These are phyloP conservation scores for Picea glauca DNA, from an alignment of 75 land plant species.

Conservation along the genomic window DNA sequence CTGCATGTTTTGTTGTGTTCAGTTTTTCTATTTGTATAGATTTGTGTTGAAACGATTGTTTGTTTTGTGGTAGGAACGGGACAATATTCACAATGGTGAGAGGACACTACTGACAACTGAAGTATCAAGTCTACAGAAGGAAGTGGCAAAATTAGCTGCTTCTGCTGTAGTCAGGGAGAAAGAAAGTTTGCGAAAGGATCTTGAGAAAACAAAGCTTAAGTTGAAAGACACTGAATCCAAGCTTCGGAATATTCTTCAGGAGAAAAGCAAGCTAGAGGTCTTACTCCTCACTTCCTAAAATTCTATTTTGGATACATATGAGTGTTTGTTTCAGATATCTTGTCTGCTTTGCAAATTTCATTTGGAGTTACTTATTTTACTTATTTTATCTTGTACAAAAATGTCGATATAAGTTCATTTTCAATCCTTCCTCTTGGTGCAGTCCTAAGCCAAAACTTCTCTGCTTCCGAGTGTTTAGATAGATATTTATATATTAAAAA, in stretches of 20 bases:
- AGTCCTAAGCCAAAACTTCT: too few relatives aligned
- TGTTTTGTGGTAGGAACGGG: slow-evolving; percentile 24
- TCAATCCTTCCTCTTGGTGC: too few relatives aligned
- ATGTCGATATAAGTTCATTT: too few relatives aligned
- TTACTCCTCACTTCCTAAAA: not conserved
- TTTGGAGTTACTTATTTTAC: too few relatives aligned
- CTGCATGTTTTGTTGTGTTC: not conserved
- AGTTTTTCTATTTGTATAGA: too few relatives aligned
- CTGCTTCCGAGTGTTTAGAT: too few relatives aligned
- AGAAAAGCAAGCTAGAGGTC: slow-evolving; percentile 83
- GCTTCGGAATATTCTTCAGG: slow-evolving; percentile 66
- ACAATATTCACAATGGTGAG: slow-evolving; percentile 33
- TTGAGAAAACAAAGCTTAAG: slow-evolving; percentile 70
- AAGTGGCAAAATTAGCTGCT: slow-evolving; percentile 49
- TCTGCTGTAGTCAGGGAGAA: slow-evolving; percentile 62
- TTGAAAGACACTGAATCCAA: slow-evolving; percentile 73
- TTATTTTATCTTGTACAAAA: too few relatives aligned
- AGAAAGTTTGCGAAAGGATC: slow-evolving; percentile 66
- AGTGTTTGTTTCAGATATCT: not conserved
- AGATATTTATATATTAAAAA: too few relatives aligned
- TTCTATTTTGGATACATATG: not conserved
- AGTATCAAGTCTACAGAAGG: slow-evolving; percentile 51
- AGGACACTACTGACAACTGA: slow-evolving; percentile 35
- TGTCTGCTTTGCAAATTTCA: not conserved
- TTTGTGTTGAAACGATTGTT: not conserved